phyloP scores from a whole-genome alignment of 2,329 filamentous ascomycete genomes.

The Phaeosphaeria sp. region DNA sequence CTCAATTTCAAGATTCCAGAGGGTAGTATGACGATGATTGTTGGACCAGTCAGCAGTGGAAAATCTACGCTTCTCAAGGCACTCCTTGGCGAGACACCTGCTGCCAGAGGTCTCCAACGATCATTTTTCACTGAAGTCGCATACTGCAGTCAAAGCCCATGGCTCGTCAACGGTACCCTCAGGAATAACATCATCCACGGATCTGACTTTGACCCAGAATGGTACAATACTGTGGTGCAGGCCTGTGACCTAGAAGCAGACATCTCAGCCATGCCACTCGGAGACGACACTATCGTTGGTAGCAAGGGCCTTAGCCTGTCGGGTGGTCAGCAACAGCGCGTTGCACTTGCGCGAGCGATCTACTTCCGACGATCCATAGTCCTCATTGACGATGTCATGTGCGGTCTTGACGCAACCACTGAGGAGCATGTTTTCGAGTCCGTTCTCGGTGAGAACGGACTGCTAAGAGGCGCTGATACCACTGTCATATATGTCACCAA shows the following conservation, averaged over 20 bases:
- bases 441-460: constrained; percentile 50
- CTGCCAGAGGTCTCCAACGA: constrained; percentile 9
- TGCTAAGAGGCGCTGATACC: constrained; percentile 43
- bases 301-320: constrained; percentile 56
- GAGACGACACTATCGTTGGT: constrained; percentile 51
- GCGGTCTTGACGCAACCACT: constrained; percentile 54
- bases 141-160: constrained; percentile 40
- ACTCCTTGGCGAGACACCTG: constrained; percentile 18
- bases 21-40: constrained; percentile 10
- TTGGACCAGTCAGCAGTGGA: constrained; percentile 18
- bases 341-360: constrained; percentile 57
- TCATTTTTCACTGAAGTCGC: constrained; percentile 30
- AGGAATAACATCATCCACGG: constrained; percentile 31
- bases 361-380: constrained; percentile 53
- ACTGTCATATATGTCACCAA: constrained; percentile 23
- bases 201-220: constrained; percentile 24
- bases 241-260: constrained; percentile 26
- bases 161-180: constrained; percentile 35
- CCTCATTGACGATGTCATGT: constrained; percentile 57
- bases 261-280: constrained; percentile 10
- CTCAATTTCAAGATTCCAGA: constrained; percentile 9
- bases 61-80: constrained; percentile 46
- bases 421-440: constrained; percentile 53
- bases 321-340: constrained; percentile 57
- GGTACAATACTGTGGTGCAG: constrained; percentile 31